phyloP scores from a whole-genome alignment of 768 basidiomycete species.

The Lactarius trivialis region DNA sequence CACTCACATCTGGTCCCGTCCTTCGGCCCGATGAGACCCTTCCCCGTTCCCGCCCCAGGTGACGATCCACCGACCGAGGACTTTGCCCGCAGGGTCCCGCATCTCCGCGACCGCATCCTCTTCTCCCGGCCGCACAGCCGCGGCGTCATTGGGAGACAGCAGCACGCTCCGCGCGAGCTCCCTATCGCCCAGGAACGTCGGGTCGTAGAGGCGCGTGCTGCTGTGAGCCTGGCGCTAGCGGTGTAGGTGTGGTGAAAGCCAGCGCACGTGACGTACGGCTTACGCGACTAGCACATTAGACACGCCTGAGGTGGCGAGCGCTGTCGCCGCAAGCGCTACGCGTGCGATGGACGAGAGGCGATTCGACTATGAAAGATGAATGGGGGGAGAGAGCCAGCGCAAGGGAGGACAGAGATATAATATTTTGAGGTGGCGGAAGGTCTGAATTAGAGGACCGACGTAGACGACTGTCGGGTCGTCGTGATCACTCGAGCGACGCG shows the following conservation, averaged over 20 bases:
- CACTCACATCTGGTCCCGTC: conserved; percentile 59
- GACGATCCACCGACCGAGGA: conserved; percentile 75
- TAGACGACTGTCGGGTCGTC: conserved; percentile 38
- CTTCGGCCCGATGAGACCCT: conserved; percentile 57
- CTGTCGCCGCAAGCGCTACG: conserved; percentile 57
- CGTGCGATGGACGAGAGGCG: conserved; percentile 60
- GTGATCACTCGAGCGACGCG: conserved; percentile 18
- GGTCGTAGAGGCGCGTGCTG: conserved; percentile 63
- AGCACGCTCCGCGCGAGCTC: conserved; percentile 55
- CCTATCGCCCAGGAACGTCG: conserved; percentile 66
- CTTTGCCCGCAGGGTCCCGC: conserved; percentile 45
- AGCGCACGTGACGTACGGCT: conserved; percentile 69
- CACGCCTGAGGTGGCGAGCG: conserved; percentile 62
- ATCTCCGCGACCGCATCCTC: conserved; percentile 84
- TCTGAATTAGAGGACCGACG: conserved; percentile 60
- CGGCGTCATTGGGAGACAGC: conserved; percentile 35
- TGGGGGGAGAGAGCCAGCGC: conserved; percentile 61
- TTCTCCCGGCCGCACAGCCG: conserved; percentile 37
- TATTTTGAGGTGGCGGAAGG: conserved; percentile 73
- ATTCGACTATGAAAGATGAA: conserved; percentile 80
- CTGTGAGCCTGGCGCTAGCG: conserved; percentile 9
- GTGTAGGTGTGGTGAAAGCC: conserved; percentile 26
- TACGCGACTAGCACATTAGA: conserved; percentile 69
- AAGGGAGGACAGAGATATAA: conserved; percentile 80
- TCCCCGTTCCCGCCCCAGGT: conserved; percentile 61